phyloP scores from a whole-genome alignment of 768 basidiomycete species.

The Trametes meyenii region DNA sequence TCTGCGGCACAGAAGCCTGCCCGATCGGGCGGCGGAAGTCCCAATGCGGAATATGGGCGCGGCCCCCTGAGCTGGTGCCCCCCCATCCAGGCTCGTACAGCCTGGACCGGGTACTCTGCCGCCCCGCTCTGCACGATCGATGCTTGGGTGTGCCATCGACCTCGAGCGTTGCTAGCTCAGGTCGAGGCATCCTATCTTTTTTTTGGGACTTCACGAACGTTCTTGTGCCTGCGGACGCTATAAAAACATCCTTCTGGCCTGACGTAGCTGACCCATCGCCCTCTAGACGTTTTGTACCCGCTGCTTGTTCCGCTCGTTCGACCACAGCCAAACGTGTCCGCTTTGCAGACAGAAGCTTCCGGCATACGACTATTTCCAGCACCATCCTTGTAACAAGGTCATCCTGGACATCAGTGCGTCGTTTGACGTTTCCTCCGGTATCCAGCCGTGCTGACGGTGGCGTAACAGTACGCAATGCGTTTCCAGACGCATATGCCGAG shows the following conservation, averaged over 20 bases:
- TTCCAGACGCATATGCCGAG: constrained; percentile 65
- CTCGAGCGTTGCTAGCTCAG: not conserved
- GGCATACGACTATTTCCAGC: constrained; percentile 74
- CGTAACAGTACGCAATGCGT: constrained; percentile 63
- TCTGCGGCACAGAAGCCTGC: constrained; percentile 7
- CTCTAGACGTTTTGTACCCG: constrained; percentile 86
- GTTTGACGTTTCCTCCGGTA: constrained; percentile 9
- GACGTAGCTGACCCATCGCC: not conserved
- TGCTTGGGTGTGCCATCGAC: constrained; percentile 6
- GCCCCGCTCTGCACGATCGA: constrained; percentile 5
- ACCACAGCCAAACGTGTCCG: constrained; percentile 83
- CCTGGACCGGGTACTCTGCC: not conserved
- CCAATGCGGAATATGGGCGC: not conserved
- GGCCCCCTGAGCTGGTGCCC: not conserved
- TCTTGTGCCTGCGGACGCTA: too few species aligned
- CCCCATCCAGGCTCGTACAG: not conserved
- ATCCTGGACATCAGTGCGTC: constrained; percentile 66
- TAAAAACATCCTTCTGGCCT: not conserved
- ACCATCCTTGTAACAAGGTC: constrained; percentile 74
- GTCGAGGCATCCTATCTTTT: too few species aligned
- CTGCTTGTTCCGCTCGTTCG: constrained; percentile 89
- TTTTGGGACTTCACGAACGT: too few species aligned
- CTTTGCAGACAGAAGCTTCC: constrained; percentile 84
- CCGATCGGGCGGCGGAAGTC: constrained; percentile 9
- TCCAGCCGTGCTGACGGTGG: constrained; percentile 2